Evolutionary conservation across 2,329 filamentous ascomycete species (phyloP), one percentile per base, ranked within the genome.

Genomic region (Botrytis fragariae): DNA sequence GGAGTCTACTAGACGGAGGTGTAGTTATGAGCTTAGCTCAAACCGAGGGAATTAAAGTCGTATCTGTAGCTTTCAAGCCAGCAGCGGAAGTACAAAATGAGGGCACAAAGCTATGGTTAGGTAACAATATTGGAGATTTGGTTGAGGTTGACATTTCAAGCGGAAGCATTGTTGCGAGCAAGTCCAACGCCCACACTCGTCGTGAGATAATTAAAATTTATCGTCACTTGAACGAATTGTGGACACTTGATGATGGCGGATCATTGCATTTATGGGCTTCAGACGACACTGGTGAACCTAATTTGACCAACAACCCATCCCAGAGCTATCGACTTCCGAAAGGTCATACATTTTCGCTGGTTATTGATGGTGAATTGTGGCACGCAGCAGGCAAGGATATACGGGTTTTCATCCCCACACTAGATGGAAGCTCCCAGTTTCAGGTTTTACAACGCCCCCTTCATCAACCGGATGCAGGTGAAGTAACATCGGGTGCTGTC

Each of bases 181-280:
- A 92, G 78, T 84, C 88, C 3, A 90, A 86, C 69, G 92, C 93
- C 3, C 96, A 98, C 79, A 89, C 90, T 12, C 90, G 93, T 60
- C 87, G 90, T 75, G 93, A 97, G 77, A 88, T 99, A 69, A 88
- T 93, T 76, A 93, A 91, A 78, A 97, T 99, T 60, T 92, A 93
- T 80, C 90, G 96, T 57, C 92, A 97, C 81, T 91, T 90, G 75
- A 93, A 94, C 77, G 93, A 98, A 79, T 89, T 99, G 81, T 99
- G 96, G 96, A 95, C 95, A 0, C 82, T 99, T 65, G 96, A 98
- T 80, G 95, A 98, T 76, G 90, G 92, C 64, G 96, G 96, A 18
- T 93, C 92, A 63, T 84, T 99, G 22, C 90, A 94, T 77, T 88
- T 98, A 8, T 99, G 96, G 96, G 90, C 89, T 1, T 91, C 95